Base-by-base conservation (phyloP, 345 rosid species). In the Gossypium stocksii region DNA sequence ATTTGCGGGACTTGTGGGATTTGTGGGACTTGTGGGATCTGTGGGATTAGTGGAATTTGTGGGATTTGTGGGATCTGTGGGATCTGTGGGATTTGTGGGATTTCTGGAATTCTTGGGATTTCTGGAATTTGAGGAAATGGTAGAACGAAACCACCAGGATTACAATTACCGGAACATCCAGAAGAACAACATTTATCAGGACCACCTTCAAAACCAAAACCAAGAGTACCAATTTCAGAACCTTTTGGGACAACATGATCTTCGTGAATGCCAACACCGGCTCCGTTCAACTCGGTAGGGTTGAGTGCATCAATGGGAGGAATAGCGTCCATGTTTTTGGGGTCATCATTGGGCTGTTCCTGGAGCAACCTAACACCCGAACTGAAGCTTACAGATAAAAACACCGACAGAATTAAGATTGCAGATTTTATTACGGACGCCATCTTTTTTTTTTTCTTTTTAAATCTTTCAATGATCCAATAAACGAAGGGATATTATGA, bases 311-410 rank as follows among this genome's bases (percentile, higher is more conserved):
- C 41, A 19, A 9, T 12, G 27, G 49, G 64, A 66, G 76, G 66
- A 77, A 56, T 22, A 51, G 61, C 62, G 22, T 41, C 41, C 53
- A 44, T 2, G 23, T 66, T 74, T 16, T 56, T 52, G 7, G 56
- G 46, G 66, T 65, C 66, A 16, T 59, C 69, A 66, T 22, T 53
- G 34, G 75, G 45, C 46, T 65, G 77, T 69, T 85, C 88, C 82
- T 71, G 45, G 13, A 84, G 85, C 76, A 80, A 27, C 80, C 87
- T 81, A 64, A 67, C 79, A 59, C 87, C 89, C 11, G 38, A 84
- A 82, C 79, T 76, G 48, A 76, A 82, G 83, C 76, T 77, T 29
- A 80, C 75, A 77, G 83, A 83, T 59, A 82, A 64, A 69, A 85
- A 74, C 7, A 90, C 69, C 16, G 86, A 46, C 2, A 89, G 66